Conservation (phyloP, 2,329 filamentous ascomycete genomes). For the Sporothrix inflata region DNA sequence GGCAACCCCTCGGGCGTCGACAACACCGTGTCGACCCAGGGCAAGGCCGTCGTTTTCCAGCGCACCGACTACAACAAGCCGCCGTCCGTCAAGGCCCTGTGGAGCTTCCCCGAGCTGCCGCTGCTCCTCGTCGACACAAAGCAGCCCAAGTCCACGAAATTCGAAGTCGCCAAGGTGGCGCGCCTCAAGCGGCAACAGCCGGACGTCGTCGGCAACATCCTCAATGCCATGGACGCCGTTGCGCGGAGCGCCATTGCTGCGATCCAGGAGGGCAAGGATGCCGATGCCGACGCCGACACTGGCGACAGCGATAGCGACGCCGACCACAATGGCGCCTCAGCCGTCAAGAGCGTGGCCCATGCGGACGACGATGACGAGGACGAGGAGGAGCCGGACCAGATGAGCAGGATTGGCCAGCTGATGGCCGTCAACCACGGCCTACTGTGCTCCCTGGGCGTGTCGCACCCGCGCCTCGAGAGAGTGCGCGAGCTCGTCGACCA, state of each 20-base stretch:
- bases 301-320: constrained; percentile 49
- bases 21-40: constrained; percentile 92
- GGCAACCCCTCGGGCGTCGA: constrained; percentile 96
- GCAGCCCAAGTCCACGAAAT: constrained; percentile 81
- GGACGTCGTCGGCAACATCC: constrained; percentile 74
- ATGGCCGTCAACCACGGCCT: constrained; percentile 95
- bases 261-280: constrained; percentile 58
- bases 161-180: constrained; percentile 85
- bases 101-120: constrained; percentile 89
- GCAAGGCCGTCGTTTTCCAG: constrained; percentile 92
- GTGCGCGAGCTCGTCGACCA: constrained; percentile 90
- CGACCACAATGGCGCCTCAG: constrained; percentile 5
- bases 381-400: constrained; percentile 56
- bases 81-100: constrained; percentile 74
- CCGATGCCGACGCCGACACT: constrained; percentile 14
- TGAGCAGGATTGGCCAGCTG: constrained; percentile 80
- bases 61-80: constrained; percentile 76
- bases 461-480: constrained; percentile 88
- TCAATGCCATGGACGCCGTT: constrained; percentile 82
- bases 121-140: constrained; percentile 87
- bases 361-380: constrained; percentile 64
- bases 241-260: constrained; percentile 58
- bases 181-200: constrained; percentile 73
- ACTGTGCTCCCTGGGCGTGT: constrained; percentile 87
- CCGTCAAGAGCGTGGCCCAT: background rate